Percentiles rank a stretch among this genome's conserved stretches.
phyloP scores from a whole-genome alignment of 257 asterid genomes.

The Echium plantagineum region DNA sequence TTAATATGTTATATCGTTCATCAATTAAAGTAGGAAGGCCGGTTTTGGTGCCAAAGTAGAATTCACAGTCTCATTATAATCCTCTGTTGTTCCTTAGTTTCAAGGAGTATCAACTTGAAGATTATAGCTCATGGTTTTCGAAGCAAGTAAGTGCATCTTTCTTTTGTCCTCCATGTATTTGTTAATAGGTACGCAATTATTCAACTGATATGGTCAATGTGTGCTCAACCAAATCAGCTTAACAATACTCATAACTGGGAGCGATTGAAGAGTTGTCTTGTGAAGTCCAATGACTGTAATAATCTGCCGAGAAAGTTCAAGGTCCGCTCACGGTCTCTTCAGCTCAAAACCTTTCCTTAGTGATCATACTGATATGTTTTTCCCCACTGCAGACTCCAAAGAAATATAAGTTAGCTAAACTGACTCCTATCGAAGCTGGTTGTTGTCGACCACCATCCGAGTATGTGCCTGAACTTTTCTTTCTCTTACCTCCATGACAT shows the following conservation, averaged over 20 bases:
- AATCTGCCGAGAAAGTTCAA: slow-evolving; percentile 52
- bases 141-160: slow-evolving; percentile 44
- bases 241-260: slow-evolving; percentile 73
- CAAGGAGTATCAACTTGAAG: slow-evolving; percentile 91
- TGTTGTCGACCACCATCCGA: slow-evolving; percentile 93
- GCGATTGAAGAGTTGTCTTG: slow-evolving; percentile 71
- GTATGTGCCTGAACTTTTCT: slow-evolving; percentile 27
- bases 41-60: too few species aligned
- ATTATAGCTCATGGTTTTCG: slow-evolving; percentile 86
- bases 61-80: neutral
- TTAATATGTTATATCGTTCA: too few species aligned
- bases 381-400: slow-evolving; percentile 39
- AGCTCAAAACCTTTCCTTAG: neutral
- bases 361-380: slow-evolving; percentile 9
- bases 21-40: too few species aligned
- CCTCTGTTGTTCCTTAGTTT: slow-evolving; percentile 31
- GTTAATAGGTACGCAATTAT: neutral
- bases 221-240: slow-evolving; percentile 38
- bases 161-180: neutral
- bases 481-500: neutral
- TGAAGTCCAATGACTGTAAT: slow-evolving; percentile 66
- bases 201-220: slow-evolving; percentile 1
- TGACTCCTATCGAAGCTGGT: slow-evolving; percentile 88
- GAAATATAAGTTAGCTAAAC: slow-evolving; percentile 50
- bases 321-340: slow-evolving; percentile 28